Percentiles rank a stretch among this genome's conserved stretches.
Evolutionary conservation across 2,329 filamentous ascomycete genomes (phyloP).

Genomic region (Neofusicoccum sp.): DNA sequence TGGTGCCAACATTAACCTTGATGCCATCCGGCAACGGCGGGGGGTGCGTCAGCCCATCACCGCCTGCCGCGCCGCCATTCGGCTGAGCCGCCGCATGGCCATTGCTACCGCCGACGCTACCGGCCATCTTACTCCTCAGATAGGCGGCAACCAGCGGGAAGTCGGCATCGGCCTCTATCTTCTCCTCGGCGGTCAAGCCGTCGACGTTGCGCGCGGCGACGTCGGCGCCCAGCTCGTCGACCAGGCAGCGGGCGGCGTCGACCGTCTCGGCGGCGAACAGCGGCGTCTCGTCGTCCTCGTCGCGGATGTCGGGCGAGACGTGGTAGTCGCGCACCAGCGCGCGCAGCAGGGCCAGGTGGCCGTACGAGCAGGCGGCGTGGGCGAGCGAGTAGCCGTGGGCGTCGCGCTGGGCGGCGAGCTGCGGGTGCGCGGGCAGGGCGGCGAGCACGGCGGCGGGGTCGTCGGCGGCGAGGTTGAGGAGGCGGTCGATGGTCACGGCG

Average conservation of each 20-base stretch:
- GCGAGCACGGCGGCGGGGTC: conserved; percentile 70
- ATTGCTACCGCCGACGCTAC: conserved; percentile 23
- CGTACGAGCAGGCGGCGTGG: conserved; percentile 91
- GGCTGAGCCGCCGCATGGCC: conserved; percentile 23
- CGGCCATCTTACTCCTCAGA: conserved; percentile 44
- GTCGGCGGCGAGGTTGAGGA: conserved; percentile 69
- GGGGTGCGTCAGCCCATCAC: conserved; percentile 39
- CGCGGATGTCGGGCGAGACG: conserved; percentile 78
- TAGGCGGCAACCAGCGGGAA: conserved; percentile 74
- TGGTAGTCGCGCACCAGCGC: conserved; percentile 71
- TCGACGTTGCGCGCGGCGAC: conserved; percentile 65
- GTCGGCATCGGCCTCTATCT: conserved; percentile 74
- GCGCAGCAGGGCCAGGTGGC: conserved; percentile 76
- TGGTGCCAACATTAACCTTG: conserved; percentile 72
- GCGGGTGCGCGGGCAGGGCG: conserved; percentile 70
- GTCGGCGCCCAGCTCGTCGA: conserved; percentile 79
- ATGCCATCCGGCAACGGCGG: conserved; percentile 73
- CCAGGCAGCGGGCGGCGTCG: conserved; percentile 72
- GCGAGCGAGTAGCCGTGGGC: conserved; percentile 91
- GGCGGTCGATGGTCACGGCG: conserved; percentile 43
- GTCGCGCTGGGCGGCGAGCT: conserved; percentile 78
- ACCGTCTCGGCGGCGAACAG: conserved; percentile 86
- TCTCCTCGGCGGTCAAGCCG: conserved; percentile 76
- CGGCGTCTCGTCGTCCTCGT: conserved; percentile 93
- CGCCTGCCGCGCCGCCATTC: conserved; percentile 21